Conservation (phyloP, 2,329 filamentous ascomycete genomes). For the Annulohypoxylon truncatum region DNA sequence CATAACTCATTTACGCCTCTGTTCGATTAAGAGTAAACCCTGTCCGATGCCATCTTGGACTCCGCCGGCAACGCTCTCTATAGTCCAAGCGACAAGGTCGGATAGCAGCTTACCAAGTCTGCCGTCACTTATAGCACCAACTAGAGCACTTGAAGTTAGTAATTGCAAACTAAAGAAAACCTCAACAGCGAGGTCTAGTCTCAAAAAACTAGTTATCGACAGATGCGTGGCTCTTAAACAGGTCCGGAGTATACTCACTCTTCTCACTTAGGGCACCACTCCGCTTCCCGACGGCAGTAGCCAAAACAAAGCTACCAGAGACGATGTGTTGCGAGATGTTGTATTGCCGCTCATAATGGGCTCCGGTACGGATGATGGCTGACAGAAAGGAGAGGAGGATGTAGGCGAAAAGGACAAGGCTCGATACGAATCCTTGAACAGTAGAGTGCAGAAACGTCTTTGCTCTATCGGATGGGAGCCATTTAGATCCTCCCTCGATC, state of each 20-base stretch:
- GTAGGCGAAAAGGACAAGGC: slow-evolving; percentile 69
- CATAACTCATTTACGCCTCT: slow-evolving; percentile 35
- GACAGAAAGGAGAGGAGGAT: slow-evolving; percentile 69
- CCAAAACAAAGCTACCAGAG: slow-evolving; percentile 61
- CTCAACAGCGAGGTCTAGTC: not conserved
- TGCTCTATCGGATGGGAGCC: slow-evolving; percentile 36
- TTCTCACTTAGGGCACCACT: slow-evolving; percentile 64
- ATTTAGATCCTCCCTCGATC: slow-evolving; percentile 25
- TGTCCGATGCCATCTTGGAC: slow-evolving; percentile 71
- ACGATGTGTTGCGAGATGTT: slow-evolving; percentile 71
- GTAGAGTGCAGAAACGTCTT: slow-evolving; percentile 68
- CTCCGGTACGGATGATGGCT: slow-evolving; percentile 63
- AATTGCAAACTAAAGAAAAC: not conserved
- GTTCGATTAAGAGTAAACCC: slow-evolving; percentile 44
- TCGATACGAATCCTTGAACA: slow-evolving; percentile 67
- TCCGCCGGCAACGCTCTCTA: slow-evolving; percentile 73
- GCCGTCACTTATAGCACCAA: slow-evolving; percentile 72
- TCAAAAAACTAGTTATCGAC: not conserved
- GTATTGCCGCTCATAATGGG: slow-evolving; percentile 74
- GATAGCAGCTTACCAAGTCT: slow-evolving; percentile 69
- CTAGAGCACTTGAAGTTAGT: slow-evolving; percentile 23
- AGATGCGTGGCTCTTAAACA: not conserved
- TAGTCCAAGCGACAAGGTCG: slow-evolving; percentile 68
- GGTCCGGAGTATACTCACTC: slow-evolving; percentile 30
- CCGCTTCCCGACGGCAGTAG: slow-evolving; percentile 64